These are phyloP conservation scores for Davidsoniella neocaledoniae DNA, from an alignment of 2,329 filamentous ascomycete species.

Conservation along the genomic window DNA sequence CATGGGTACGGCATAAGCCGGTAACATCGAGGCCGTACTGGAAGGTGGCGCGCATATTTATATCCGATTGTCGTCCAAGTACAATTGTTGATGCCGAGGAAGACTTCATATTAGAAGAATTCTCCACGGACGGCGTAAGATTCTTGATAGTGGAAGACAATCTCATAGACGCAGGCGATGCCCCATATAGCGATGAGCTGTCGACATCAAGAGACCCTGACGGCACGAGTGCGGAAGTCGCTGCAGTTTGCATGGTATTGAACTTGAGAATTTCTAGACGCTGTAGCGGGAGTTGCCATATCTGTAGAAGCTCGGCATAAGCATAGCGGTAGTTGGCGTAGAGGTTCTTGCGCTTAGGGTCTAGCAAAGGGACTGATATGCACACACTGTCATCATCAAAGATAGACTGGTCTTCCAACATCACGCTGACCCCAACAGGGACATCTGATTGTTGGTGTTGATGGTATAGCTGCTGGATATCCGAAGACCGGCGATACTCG, in stretches of 20 bases:
- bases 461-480: too few species aligned
- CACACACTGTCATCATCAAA: conserved; percentile 51
- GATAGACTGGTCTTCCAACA: conserved; percentile 41
- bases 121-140: conserved; percentile 14
- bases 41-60: conserved; percentile 23
- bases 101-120: conserved; percentile 12
- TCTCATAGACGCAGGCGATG: too few species aligned
- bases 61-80: conserved; percentile 22
- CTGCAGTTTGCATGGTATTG: conserved; percentile 36
- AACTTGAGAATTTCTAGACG: conserved; percentile 54
- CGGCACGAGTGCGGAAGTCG: background rate
- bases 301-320: conserved; percentile 52
- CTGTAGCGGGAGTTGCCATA: conserved; percentile 46
- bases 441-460: conserved; percentile 15
- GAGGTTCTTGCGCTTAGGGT: conserved; percentile 28
- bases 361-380: conserved; percentile 41
- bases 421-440: conserved; percentile 25
- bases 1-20: conserved; percentile 45
- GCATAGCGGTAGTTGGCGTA: conserved; percentile 46
- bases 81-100: conserved; percentile 26
- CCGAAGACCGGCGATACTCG: conserved; percentile 22
- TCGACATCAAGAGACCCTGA: too few species aligned
- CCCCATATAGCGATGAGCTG: too few species aligned
- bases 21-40: conserved; percentile 43
- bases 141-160: conserved; percentile 25